Evolutionary conservation across 31 red algal genomes (phyloP).

Genomic region (Odonthalia washingtoniensis): DNA sequence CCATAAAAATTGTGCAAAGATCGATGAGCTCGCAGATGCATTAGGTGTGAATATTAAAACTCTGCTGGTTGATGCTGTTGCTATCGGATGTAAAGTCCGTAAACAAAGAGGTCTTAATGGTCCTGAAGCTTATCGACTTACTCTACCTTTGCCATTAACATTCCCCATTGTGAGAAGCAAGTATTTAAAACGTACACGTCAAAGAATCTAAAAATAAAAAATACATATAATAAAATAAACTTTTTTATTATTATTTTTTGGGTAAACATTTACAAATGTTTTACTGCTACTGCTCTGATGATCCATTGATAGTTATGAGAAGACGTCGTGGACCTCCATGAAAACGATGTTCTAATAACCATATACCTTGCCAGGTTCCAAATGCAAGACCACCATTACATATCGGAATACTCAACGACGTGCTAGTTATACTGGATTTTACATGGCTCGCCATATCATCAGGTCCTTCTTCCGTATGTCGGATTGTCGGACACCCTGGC

Average conservation of each 20-base stretch:
- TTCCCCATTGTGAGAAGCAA: constrained; percentile 59
- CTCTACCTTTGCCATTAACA: constrained; percentile 45
- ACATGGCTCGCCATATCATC: constrained; percentile 91
- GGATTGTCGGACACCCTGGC: constrained; percentile 62
- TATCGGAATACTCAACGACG: constrained; percentile 72
- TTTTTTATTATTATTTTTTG: too few species aligned
- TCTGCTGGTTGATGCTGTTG: constrained; percentile 37
- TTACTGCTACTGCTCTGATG: constrained; percentile 6
- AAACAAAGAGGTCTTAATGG: constrained; percentile 40
- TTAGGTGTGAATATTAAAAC: constrained; percentile 31
- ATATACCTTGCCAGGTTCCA: constrained; percentile 89
- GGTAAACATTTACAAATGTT: too few species aligned
- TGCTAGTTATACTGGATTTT: constrained; percentile 69
- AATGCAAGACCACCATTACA: constrained; percentile 74
- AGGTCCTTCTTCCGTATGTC: constrained; percentile 79
- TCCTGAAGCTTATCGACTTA: constrained; percentile 36
- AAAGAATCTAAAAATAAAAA: too few species aligned
- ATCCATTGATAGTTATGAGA: constrained; percentile 67
- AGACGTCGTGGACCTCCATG: constrained; percentile 61
- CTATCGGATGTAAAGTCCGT: constrained; percentile 69
- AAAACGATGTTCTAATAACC: constrained; percentile 78
- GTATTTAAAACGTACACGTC: too few species aligned
- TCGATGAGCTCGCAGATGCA: constrained; percentile 43
- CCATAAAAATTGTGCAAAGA: constrained; percentile 52
- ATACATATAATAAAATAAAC: not conserved